Evolutionary conservation across 805 yeast genomes (phyloP), one percentile per base, ranked within the genome.

Genomic region (Wickerhamomyces bisporus): DNA sequence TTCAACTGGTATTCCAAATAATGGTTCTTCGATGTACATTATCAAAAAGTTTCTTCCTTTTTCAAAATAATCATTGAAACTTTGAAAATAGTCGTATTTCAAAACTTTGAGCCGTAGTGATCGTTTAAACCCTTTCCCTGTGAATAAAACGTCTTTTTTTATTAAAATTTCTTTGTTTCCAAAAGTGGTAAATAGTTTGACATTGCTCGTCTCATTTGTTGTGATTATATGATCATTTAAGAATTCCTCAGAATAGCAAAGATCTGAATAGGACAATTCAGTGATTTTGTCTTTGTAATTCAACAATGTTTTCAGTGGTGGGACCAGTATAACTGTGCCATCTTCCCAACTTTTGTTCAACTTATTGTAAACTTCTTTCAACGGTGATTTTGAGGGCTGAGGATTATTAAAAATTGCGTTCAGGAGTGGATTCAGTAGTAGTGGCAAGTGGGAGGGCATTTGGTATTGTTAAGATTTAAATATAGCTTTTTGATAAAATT

Each of bases 381-480:
- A 60, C 13, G 79, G 70, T 0, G 71, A 64, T n/a, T 57, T 59
- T 6, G 57, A 42, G 2, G 77, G 77, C 40, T 62, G 65, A 0
- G 83, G 81, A 48, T 81, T 77, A 60, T 81, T 79, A 64, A 84
- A 81, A 6, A 83, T 58, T 27, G 78, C 69, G 55, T 82, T 78
- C 24, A 83, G 61, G 26, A 80, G 62, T 8, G 89, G 87, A 49
- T 83, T 81, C 39, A 71, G 59, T 38, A 80, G 61, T 31, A 68
- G 53, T 3, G 86, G 85, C 26, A 75, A 64, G 48, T 73, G 74
- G 30, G 60, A 62, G 18, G 61, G 54, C 64, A 57, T 58, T 10
- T 7, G 24, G 24, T 21, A 10, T 21, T 10, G 10, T 7, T 21
- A 21, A 10, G 7, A 10, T 7, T 7, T 21, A 10, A 21, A 10